These are phyloP conservation scores for Aspergillus terreus DNA, from an alignment of 2,329 filamentous ascomycete genomes.

Conservation along the genomic window DNA sequence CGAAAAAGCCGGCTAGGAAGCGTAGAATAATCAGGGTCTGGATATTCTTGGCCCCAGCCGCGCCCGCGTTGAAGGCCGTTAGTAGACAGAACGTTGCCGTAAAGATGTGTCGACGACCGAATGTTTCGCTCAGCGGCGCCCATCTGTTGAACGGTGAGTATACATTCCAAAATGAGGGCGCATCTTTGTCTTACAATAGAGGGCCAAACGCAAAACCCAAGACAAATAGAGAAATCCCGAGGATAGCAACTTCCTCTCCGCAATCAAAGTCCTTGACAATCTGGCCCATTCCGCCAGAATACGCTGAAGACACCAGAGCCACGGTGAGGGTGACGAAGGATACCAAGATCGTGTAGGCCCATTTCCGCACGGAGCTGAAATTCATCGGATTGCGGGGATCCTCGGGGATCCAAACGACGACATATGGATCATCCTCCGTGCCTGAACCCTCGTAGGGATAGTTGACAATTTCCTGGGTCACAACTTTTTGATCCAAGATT, in stretches of 20 bases:
- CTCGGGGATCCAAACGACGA: constrained; percentile 36
- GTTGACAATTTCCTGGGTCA: constrained; percentile 26
- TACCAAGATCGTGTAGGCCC: constrained; percentile 33
- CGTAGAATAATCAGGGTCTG: constrained; percentile 59
- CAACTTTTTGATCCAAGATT: constrained; percentile 27
- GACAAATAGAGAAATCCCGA: constrained; percentile 43
- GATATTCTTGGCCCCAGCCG: constrained; percentile 56
- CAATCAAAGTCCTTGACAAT: constrained; percentile 31
- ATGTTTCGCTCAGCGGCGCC: constrained; percentile 34
- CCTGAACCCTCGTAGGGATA: constrained; percentile 33
- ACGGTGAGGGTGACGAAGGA: constrained; percentile 37
- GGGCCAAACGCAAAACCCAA: constrained; percentile 44
- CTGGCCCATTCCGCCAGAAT: constrained; percentile 32
- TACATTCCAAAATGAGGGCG: too few species aligned
- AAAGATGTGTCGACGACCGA: constrained; percentile 31
- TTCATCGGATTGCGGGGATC: constrained; percentile 41
- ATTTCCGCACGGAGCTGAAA: constrained; percentile 32
- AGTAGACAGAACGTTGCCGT: constrained; percentile 35
- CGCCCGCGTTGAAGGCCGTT: constrained; percentile 59
- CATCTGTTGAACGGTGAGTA: constrained; percentile 7
- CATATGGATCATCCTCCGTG: constrained; percentile 37
- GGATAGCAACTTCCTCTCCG: constrained; percentile 30
- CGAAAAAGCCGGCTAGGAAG: constrained; percentile 62
- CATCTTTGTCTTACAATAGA: constrained; percentile 24
- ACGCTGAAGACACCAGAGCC: constrained; percentile 38